A percentile compares a stretch with the other conserved stretches of the same genome.
Conservation (phyloP, 1,139 yeast species). For the Sugiyamaella japonica region DNA sequence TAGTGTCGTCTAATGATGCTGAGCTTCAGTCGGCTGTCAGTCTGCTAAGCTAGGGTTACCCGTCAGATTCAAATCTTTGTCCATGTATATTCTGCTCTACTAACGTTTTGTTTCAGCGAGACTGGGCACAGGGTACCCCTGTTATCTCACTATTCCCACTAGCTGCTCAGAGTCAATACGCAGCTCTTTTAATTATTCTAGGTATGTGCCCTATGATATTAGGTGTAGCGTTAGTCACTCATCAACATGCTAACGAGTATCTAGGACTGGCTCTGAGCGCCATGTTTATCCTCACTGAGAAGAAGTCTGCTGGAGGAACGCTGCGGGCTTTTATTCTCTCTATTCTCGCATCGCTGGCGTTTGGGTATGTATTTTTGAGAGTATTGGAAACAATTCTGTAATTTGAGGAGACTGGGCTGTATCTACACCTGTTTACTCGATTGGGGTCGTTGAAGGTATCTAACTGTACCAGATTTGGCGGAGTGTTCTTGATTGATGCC, state of each 20-base stretch:
- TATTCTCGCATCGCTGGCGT: slow-evolving; percentile 36
- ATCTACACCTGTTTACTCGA: not conserved
- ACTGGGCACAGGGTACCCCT: slow-evolving; percentile 22
- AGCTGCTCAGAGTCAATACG: slow-evolving; percentile 26
- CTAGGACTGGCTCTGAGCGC: slow-evolving; percentile 32
- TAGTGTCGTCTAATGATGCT: too few relatives aligned
- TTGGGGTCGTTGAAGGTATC: not conserved
- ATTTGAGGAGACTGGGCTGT: not conserved
- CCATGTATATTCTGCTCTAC: not conserved
- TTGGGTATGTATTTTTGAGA: slow-evolving; percentile 35
- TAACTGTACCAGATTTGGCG: slow-evolving; percentile 37
- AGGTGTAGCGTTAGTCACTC: not conserved
- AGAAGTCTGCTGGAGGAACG: slow-evolving; percentile 29
- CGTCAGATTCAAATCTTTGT: not conserved
- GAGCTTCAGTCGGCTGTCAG: not conserved
- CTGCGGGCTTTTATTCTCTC: slow-evolving; percentile 30
- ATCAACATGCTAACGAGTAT: not conserved
- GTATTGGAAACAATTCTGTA: not conserved
- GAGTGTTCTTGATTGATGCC: slow-evolving; percentile 41
- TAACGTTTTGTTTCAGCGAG: slow-evolving; percentile 3
- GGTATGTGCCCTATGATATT: slow-evolving; percentile 18
- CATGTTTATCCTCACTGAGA: slow-evolving; percentile 30
- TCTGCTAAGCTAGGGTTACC: not conserved
- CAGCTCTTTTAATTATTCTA: slow-evolving; percentile 22
- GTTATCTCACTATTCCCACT: slow-evolving; percentile 24